Evolutionary conservation across 345 rosid genomes (phyloP), one percentile per base, ranked within the genome.

Genomic region (Geranium rotundifolium): DNA sequence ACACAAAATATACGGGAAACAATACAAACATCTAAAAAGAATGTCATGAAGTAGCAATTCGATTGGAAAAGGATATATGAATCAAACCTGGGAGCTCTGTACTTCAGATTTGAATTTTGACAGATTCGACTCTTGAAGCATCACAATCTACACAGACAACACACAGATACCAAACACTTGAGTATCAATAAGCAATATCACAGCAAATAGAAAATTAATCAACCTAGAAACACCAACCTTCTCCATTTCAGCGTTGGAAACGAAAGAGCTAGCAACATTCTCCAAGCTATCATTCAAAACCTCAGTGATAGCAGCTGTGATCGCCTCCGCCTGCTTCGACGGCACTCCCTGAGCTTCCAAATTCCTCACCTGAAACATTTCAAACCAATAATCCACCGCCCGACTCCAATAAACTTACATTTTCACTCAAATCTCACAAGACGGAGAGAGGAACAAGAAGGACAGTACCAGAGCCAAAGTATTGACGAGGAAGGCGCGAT

Each of bases 261-360:
- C 97, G 41, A 84, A 88, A 54, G 92, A 88, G 62, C 88, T 82
- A 0, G 91, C 71, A 0, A 95, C 91, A 81, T 90, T 95, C 61
- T 95, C 99, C 76, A 95, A 79, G 59, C 97, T 90, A 52, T 88
- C 97, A 61, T 95, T 86, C 72, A 95, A 75, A 54, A 95, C 97
- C 73, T 90, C 85, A 0, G 86, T 90, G 2, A 95, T 85, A 0
- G 97, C 91, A 2, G 90, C 77, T 2, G 96, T 90, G 58, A 95
- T 90, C 0, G 99, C 96, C 76, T 90, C 96, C 4, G 96, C 99
- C 65, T 95, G 97, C 75, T 88, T 90, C 0, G 97, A 80, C 4
- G 99, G 97, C 49, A 95, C 84, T 10, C 89, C 96, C 72, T 95
- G 84, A 0, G 91, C 90, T 73, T 95, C 97, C 56, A 95, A 73